A percentile compares a stretch with the other conserved stretches of the same genome.
phyloP scores from a whole-genome alignment of 1,139 yeast genomes.

The Pneumocystis sp. region DNA sequence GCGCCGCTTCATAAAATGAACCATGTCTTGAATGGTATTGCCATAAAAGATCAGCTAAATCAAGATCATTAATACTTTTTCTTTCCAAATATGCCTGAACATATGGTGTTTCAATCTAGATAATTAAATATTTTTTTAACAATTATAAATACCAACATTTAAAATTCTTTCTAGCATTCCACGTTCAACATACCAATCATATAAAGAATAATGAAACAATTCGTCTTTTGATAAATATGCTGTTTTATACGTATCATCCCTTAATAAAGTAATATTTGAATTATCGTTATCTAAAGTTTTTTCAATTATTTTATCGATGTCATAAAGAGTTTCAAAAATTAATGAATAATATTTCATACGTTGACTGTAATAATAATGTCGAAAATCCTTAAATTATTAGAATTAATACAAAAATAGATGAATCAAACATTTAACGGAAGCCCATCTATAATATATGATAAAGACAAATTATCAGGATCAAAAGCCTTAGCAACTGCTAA shows the following conservation, averaged over 20 bases:
- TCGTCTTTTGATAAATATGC: slow-evolving; percentile 67
- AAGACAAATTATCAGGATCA: slow-evolving; percentile 45
- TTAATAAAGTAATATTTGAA: slow-evolving; percentile 27
- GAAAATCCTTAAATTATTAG: slow-evolving; percentile 27
- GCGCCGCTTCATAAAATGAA: slow-evolving; percentile 68
- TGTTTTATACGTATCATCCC: slow-evolving; percentile 59
- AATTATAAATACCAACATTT: slow-evolving; percentile 30
- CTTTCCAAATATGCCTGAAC: slow-evolving; percentile 64
- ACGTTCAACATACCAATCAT: slow-evolving; percentile 79
- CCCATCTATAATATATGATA: slow-evolving; percentile 40
- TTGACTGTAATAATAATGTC: slow-evolving; percentile 31
- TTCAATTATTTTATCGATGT: slow-evolving; percentile 50
- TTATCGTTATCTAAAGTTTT: slow-evolving; percentile 25
- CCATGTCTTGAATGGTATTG: slow-evolving; percentile 74
- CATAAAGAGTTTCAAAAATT: slow-evolving; percentile 57
- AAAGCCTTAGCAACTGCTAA: slow-evolving; percentile 59
- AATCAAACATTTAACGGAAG: slow-evolving; percentile 23
- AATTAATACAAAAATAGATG: neutral
- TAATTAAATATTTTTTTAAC: neutral
- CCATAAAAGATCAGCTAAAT: slow-evolving; percentile 76
- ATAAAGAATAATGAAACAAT: slow-evolving; percentile 74
- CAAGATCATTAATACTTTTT: slow-evolving; percentile 50
- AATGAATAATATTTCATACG: slow-evolving; percentile 53
- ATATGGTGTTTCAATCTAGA: slow-evolving; percentile 46
- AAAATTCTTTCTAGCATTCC: slow-evolving; percentile 64